Evolutionary conservation across 805 yeast genomes (phyloP).

Genomic region (Maudiozyma turicensis): DNA sequence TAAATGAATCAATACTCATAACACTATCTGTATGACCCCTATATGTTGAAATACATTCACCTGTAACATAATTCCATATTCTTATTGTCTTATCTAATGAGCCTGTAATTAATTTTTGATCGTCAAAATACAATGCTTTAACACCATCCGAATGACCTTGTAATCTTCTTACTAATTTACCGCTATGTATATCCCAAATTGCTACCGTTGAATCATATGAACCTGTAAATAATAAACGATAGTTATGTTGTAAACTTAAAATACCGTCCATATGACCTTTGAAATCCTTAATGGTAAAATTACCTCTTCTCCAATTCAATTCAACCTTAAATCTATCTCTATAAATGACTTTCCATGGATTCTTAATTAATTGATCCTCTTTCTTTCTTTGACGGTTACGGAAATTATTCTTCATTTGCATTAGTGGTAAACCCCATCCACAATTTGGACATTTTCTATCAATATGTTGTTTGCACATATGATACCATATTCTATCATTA

Average conservation of each 20-base stretch:
- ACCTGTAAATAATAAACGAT: slow-evolving; percentile 76
- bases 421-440: slow-evolving; percentile 96
- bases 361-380: slow-evolving; percentile 28
- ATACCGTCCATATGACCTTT: slow-evolving; percentile 83
- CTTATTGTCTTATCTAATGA: slow-evolving; percentile 85
- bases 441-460: slow-evolving; percentile 96
- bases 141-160: slow-evolving; percentile 88
- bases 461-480: slow-evolving; percentile 96
- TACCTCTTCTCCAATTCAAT: slow-evolving; percentile 88
- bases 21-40: slow-evolving; percentile 88
- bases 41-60: slow-evolving; percentile 88
- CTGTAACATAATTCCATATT: slow-evolving; percentile 94
- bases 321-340: slow-evolving; percentile 86
- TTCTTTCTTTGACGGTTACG: slow-evolving; percentile 18
- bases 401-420: slow-evolving; percentile 71
- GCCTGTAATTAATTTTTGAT: slow-evolving; percentile 82
- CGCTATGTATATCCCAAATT: slow-evolving; percentile 85
- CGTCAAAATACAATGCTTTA: slow-evolving; percentile 75
- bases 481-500: slow-evolving; percentile 96
- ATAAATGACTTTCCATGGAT: slow-evolving; percentile 96
- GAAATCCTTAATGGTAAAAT: slow-evolving; percentile 52
- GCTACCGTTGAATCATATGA: slow-evolving; percentile 85
- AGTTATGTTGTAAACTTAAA: slow-evolving; percentile 77
- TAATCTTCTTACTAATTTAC: slow-evolving; percentile 65
- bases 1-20: slow-evolving; percentile 69